Evolutionary conservation across 179 eudicot genomes (phyloP).

Genomic region (Carnegiea gigantea): DNA sequence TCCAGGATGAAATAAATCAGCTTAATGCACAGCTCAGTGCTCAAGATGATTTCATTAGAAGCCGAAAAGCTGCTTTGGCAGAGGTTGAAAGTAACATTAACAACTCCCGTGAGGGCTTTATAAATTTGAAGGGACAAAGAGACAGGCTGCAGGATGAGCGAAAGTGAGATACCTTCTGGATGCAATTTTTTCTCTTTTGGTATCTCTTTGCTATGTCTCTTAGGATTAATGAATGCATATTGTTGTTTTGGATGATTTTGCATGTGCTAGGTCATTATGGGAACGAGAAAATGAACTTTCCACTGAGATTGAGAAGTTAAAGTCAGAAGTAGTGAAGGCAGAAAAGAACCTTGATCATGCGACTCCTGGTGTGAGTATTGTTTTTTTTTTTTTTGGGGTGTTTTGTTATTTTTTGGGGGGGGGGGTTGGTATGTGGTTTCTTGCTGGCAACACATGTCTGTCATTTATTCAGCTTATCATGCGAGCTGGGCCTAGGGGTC

Average conservation of each 20-base stretch:
- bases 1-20: constrained; percentile 63
- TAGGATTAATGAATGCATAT: background rate
- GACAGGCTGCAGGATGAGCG: constrained; percentile 84
- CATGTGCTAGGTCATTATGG: constrained; percentile 72
- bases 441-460: background rate
- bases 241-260: constrained; percentile 12
- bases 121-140: constrained; percentile 60
- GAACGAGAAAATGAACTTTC: constrained; percentile 76
- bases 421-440: background rate
- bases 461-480: background rate
- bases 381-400: background rate
- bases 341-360: constrained; percentile 96
- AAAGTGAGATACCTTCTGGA: constrained; percentile 53
- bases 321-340: constrained; percentile 82
- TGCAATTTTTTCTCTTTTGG: constrained; percentile 2
- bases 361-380: constrained; percentile 88
- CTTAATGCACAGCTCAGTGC: constrained; percentile 57
- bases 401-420: background rate
- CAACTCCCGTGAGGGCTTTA: constrained; percentile 50
- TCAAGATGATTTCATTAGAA: constrained; percentile 54
- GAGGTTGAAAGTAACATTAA: constrained; percentile 52
- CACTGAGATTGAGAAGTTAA: constrained; percentile 76
- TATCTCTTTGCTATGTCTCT: background rate
- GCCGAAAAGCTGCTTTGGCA: constrained; percentile 47
- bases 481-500: background rate